Base-by-base conservation (phyloP, 2,329 filamentous ascomycete species). In the Fusarium beomiforme region DNA sequence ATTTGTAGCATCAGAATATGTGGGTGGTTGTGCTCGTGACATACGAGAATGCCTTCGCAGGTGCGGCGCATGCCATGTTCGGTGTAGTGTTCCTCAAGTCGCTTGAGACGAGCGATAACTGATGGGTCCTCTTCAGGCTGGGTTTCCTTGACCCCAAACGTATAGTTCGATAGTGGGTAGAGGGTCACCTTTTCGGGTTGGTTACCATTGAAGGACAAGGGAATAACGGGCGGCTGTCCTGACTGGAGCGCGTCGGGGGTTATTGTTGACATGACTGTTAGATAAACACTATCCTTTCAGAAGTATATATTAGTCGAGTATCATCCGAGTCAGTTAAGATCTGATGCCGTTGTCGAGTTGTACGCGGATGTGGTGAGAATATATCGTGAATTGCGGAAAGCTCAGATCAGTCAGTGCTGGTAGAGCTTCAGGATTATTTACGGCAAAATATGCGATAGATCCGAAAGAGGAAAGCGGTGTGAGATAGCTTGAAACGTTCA, bases 1-100 rank as follows among this genome's bases (percentile, higher is more conserved):
- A 99, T 99, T 86, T 99, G 96, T 70, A 99, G 88, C 96, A 99
- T 98, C 74, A 99, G 86, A 71, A 99, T 97, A 82, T 99, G 96
- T 17, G 96, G 96, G 82, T 98, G 96, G 84, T 98, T 98, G 86
- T 98, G 95, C 83, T 99, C 96, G 81, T 99, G 96, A 84, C 96
- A 99, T 75, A 99, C 94, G 50, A 99, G 88, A 76, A 99, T 94
- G 76, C 95, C 96, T 84, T 99, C 96, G 82, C 95, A 98, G 21
- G 96, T 98, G 60, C 96, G 91, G 63, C 96, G 92, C 96, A 99
- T 99, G 78, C 96, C 96, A 85, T 98, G 91, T 70, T 91, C 87
- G 33, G 89, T 86, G 81, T 97, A 99, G 83, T 99, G 95, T 80
- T 98, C 95, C 81, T 98, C 94, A n/a, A 99, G 88, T 12, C 96